Evolutionary conservation across 257 asterid species (phyloP).

Genomic region (Cordia subcordata): DNA sequence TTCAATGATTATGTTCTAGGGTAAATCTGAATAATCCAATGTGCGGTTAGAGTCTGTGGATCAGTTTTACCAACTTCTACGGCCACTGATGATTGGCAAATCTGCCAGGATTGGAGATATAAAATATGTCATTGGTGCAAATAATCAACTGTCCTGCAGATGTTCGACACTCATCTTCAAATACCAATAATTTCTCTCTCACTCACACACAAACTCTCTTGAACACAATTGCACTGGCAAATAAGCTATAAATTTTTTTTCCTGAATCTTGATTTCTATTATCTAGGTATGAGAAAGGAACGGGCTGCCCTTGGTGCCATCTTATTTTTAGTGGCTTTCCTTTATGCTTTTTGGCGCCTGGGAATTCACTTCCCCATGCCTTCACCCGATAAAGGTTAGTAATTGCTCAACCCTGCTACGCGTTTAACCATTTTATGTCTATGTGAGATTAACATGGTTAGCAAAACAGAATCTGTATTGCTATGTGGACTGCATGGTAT

Average conservation of each 20-base stretch:
- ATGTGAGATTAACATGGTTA: background rate
- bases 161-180: no score
- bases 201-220: background rate
- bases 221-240: background rate
- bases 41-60: no score
- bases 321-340: conserved; percentile 74
- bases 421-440: background rate
- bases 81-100: no score
- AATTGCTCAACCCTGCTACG: background rate
- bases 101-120: no score
- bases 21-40: no score
- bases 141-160: no score
- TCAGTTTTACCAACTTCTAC: no score
- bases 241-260: conserved; percentile 1
- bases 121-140: no score
- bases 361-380: conserved; percentile 99
- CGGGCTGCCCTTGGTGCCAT: conserved; percentile 85
- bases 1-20: no score
- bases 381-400: conserved; percentile 89
- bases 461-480: background rate
- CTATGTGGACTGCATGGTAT: background rate
- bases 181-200: no score
- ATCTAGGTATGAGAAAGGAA: conserved; percentile 77
- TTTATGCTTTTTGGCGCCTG: conserved; percentile 97
- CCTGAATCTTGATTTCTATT: conserved; percentile 17